Evolutionary conservation across 257 asterid genomes (phyloP), one percentile per base, ranked within the genome.

Genomic region (Vinca minor): DNA sequence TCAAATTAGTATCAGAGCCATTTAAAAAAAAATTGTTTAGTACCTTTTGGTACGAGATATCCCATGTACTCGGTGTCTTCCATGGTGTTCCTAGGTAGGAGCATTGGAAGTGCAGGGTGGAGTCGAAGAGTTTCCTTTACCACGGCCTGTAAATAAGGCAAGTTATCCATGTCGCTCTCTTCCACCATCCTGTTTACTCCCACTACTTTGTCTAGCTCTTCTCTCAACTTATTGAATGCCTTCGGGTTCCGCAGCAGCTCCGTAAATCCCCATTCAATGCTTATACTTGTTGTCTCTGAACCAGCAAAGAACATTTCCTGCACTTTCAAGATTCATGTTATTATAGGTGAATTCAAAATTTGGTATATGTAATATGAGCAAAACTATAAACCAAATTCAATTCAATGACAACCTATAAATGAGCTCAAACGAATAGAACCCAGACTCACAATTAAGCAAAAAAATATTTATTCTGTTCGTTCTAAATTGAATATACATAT

Each of bases 221-320:
- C 72, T 7, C 69, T 64, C 1, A 71, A 62, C 7, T 66, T 73
- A 36, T 72, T 67, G 77, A 78, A 75, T 4, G 81, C 31, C 1
- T 20, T 59, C 0, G 88, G 88, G 74, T 68, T 80, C 55, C 84
- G 88, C 1, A 83, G 80, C 49, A 83, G 82, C 71, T 80, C 88
- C 0, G 88, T 70, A 48, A 83, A 69, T 45, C 79, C 88, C 85
- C 88, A 83, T 50, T 83, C 88, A 12, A 80, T 77, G 71, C 76
- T 80, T 64, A 78, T 77, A 58, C 85, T 78, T 0, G 88, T 76
- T 0, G 88, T 80, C 56, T 80, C 88, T 0, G 84, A 77, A 6
- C 84, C 85, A 0, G 82, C 85, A 23, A 83, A 80, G 63, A 80
- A 83, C 78, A 83, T 80, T 76, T 83, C 88, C 88, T 79, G 48